A percentile compares a stretch with the other conserved stretches of the same genome.
These are phyloP conservation scores for Cydonia oblonga DNA, from an alignment of 331 rosid genomes.

Conservation along the genomic window DNA sequence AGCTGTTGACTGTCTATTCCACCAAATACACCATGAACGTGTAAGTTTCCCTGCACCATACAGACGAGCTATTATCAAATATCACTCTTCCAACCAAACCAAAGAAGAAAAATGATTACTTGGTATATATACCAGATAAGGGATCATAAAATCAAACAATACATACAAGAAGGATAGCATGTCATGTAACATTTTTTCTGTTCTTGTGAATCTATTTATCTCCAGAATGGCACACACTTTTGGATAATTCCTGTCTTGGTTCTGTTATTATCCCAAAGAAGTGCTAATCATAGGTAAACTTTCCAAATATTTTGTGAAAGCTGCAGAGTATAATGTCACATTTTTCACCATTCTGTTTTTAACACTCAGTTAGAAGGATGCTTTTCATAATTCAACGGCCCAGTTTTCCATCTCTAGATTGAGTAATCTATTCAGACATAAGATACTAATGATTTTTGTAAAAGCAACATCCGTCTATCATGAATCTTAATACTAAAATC, in stretches of 20 bases:
- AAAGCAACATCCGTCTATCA: neutral
- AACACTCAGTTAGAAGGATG: neutral
- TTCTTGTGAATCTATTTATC: neutral
- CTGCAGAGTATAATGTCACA: neutral
- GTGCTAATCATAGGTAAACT: neutral
- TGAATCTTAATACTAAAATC: neutral
- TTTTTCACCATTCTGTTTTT: neutral
- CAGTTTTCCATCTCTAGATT: neutral
- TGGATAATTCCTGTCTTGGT: neutral
- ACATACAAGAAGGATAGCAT: neutral
- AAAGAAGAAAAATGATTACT: neutral
- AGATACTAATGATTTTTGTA: neutral
- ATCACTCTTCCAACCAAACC: neutral
- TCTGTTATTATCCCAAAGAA: neutral
- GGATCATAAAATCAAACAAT: neutral
- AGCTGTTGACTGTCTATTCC: slow-evolving; percentile 65
- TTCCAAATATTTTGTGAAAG: neutral
- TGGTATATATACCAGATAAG: neutral
- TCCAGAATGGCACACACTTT: neutral
- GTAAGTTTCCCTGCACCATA: slow-evolving; percentile 62
- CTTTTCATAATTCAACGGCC: neutral
- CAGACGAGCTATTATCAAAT: neutral
- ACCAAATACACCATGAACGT: slow-evolving; percentile 60
- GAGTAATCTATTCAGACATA: neutral
- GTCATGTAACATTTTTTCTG: neutral